Conservation (phyloP, 106 monocot species). For the Gastrodia elata region DNA sequence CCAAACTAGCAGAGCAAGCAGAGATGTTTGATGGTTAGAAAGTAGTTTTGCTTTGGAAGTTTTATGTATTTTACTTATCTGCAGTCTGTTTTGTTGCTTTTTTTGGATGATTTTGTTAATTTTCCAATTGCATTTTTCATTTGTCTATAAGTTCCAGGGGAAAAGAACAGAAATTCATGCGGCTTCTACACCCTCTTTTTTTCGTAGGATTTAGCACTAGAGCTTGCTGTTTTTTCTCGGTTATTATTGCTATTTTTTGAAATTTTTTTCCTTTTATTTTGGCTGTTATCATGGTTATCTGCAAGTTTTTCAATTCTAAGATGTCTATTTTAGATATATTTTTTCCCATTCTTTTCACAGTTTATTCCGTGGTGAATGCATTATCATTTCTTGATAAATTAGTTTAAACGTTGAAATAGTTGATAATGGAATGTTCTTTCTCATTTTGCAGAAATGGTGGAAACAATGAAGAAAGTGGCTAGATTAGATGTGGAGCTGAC, state of each 20-base stretch:
- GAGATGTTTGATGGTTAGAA: conserved; percentile 30
- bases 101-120: too few relatives aligned
- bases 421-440: neutral
- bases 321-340: neutral
- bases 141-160: too few relatives aligned
- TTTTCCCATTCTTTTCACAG: neutral
- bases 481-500: conserved; percentile 17
- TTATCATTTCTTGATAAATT: neutral
- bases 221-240: neutral
- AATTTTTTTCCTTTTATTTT: neutral
- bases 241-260: neutral
- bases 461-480: conserved; percentile 18
- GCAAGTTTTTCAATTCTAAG: neutral
- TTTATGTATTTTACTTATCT: neutral
- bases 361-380: too few relatives aligned
- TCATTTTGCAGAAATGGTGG: conserved; percentile 13
- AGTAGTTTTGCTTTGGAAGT: neutral
- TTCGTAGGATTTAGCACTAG: too few relatives aligned
- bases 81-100: conserved; percentile 3
- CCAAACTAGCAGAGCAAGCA: conserved; percentile 34
- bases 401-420: neutral
- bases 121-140: too few relatives aligned
- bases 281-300: neutral
- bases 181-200: too few relatives aligned
- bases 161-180: too few relatives aligned